A percentile compares a stretch with the other conserved stretches of the same genome.
phyloP scores from a whole-genome alignment of 1,284 basidiomycete genomes.

The Neonothopanus nambi region DNA sequence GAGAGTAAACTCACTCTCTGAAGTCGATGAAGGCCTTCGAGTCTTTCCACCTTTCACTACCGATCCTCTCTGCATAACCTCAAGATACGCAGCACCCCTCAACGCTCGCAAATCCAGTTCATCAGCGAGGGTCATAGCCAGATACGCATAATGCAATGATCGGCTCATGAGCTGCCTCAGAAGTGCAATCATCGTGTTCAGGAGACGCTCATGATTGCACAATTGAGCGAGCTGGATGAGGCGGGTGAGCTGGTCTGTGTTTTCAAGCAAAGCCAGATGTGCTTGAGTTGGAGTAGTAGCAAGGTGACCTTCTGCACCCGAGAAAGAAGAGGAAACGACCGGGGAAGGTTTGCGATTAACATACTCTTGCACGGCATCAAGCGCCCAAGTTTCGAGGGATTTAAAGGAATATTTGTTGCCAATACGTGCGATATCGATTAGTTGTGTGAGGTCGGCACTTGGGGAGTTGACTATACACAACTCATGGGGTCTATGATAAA shows the following conservation, averaged over 20 bases:
- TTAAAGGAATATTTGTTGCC: conserved; percentile 72
- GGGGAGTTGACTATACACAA: conserved; percentile 45
- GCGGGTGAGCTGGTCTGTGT: conserved; percentile 50
- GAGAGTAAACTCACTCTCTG: conserved; percentile 1
- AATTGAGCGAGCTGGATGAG: conserved; percentile 64
- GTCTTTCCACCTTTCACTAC: conserved; percentile 41
- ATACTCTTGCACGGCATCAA: conserved; percentile 64
- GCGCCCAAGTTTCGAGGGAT: conserved; percentile 64
- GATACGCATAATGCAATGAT: conserved; percentile 62
- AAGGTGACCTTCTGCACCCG: conserved; percentile 19
- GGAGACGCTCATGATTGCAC: conserved; percentile 57
- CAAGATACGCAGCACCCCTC: conserved; percentile 64
- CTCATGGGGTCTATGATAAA: conserved; percentile 53
- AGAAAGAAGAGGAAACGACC: conserved; percentile 41
- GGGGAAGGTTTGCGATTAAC: conserved; percentile 60
- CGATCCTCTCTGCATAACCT: conserved; percentile 61
- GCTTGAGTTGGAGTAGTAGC: conserved; percentile 22
- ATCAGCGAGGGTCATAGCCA: conserved; percentile 69
- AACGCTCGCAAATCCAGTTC: conserved; percentile 58
- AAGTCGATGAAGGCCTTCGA: background rate
- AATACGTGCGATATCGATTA: conserved; percentile 62
- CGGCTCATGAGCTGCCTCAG: conserved; percentile 56
- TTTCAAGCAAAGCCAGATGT: conserved; percentile 30
- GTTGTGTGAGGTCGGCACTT: conserved; percentile 46
- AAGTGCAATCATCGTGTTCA: conserved; percentile 56